A percentile compares a stretch with the other conserved stretches of the same genome.
Conservation (phyloP, 495 filamentous ascomycete genomes). For the Hypoxylon lienhwacheense region DNA sequence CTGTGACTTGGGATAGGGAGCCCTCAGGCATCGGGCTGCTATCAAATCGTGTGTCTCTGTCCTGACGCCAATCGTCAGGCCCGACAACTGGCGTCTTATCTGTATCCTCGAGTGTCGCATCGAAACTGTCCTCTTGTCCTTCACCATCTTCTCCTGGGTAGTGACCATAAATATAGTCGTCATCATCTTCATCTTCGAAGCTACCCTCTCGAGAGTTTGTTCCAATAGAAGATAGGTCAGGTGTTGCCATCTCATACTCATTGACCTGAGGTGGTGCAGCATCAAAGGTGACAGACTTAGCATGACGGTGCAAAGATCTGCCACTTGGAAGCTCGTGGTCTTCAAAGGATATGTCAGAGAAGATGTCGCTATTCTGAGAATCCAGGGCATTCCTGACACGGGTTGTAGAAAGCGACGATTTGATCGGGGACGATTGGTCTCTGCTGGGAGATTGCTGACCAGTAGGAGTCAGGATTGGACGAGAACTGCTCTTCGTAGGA, state of each 20-base stretch:
- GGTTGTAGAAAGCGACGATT: constrained; percentile 76
- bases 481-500: constrained; percentile 39
- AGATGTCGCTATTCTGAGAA: constrained; percentile 69
- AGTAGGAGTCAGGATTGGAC: constrained; percentile 25
- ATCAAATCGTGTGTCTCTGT: constrained; percentile 75
- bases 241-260: constrained; percentile 97
- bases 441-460: constrained; percentile 66
- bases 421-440: constrained; percentile 74
- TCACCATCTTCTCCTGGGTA: constrained; percentile 68
- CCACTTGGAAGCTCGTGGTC: constrained; percentile 59
- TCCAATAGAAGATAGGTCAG: constrained; percentile 85
- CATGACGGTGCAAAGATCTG: constrained; percentile 70
- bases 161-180: constrained; percentile 54
- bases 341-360: constrained; percentile 60
- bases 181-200: constrained; percentile 77
- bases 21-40: constrained; percentile 63
- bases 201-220: constrained; percentile 87
- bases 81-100: constrained; percentile 96
- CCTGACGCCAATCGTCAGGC: constrained; percentile 91
- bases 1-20: constrained; percentile 22
- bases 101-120: constrained; percentile 89
- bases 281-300: constrained; percentile 97
- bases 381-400: constrained; percentile 75
- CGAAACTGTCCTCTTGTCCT: constrained; percentile 86
- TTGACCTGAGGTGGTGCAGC: constrained; percentile 90